Percentiles rank a stretch among this genome's conserved stretches.
phyloP scores from a whole-genome alignment of 2,329 filamentous ascomycete genomes.

The Phyllosticta citrichinensis region DNA sequence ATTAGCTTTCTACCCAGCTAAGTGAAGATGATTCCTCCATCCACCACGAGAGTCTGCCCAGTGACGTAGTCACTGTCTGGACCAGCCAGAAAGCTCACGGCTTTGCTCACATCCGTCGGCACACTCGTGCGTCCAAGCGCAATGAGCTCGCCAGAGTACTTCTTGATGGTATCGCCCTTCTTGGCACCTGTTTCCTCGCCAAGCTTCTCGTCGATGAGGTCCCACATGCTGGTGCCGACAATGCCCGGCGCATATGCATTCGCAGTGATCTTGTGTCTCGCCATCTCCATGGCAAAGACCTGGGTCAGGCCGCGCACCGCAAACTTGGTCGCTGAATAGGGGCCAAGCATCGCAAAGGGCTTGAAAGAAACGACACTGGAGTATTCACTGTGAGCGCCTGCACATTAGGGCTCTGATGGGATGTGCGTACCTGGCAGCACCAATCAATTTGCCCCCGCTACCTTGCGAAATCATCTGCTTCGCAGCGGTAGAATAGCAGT shows the following conservation, averaged over 20 bases:
- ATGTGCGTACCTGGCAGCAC: slow-evolving; percentile 33
- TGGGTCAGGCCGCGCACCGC: slow-evolving; percentile 58
- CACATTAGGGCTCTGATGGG: background rate
- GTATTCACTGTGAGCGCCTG: background rate
- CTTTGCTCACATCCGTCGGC: slow-evolving; percentile 52
- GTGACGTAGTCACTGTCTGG: slow-evolving; percentile 55
- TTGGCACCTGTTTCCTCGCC: slow-evolving; percentile 41
- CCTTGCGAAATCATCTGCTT: slow-evolving; percentile 56
- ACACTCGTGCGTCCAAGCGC: slow-evolving; percentile 48
- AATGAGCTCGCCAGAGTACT: slow-evolving; percentile 44
- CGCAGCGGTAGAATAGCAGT: slow-evolving; percentile 54
- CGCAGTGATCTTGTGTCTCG: slow-evolving; percentile 52
- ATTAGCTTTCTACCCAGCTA: background rate
- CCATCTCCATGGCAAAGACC: slow-evolving; percentile 57
- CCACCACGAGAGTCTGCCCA: slow-evolving; percentile 54
- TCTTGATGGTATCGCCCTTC: slow-evolving; percentile 46
- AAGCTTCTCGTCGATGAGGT: slow-evolving; percentile 53
- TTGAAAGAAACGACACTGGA: slow-evolving; percentile 48
- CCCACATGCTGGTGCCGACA: slow-evolving; percentile 59
- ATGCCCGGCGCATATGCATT: slow-evolving; percentile 61
- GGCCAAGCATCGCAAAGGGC: slow-evolving; percentile 47
- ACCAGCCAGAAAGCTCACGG: slow-evolving; percentile 52
- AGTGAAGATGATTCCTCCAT: slow-evolving; percentile 47
- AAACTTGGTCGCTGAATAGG: slow-evolving; percentile 57
- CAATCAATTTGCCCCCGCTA: slow-evolving; percentile 39